These are phyloP conservation scores for Cynanchum wilfordii DNA, from an alignment of 257 asterid species.

Conservation along the genomic window DNA sequence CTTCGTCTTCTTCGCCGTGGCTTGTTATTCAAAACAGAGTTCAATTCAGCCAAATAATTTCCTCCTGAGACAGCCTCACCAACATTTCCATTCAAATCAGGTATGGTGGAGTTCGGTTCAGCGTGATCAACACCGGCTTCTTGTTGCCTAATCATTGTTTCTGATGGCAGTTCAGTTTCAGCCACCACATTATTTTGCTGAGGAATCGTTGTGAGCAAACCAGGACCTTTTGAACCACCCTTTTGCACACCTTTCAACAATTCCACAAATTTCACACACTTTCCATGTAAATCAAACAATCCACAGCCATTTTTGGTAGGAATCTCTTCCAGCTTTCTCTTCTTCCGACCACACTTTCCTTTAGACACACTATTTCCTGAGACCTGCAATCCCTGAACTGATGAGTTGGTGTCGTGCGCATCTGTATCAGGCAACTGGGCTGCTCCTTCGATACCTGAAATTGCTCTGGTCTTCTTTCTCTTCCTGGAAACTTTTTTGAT, in stretches of 20 bases:
- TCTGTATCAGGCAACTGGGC: conserved; percentile 43
- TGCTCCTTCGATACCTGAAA: conserved; percentile 17
- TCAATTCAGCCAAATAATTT: conserved; percentile 22
- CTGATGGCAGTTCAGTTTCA: conserved; percentile 19
- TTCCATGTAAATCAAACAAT: conserved; percentile 16
- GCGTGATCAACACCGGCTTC: conserved; percentile 11
- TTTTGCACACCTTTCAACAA: conserved; percentile 23
- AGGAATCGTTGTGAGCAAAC: conserved; percentile 17
- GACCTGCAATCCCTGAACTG: conserved; percentile 26
- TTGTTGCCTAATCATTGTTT: not conserved
- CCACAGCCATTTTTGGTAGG: conserved; percentile 3
- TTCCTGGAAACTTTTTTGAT: conserved; percentile 23
- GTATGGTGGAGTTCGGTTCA: conserved; percentile 35
- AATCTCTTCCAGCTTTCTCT: conserved; percentile 16
- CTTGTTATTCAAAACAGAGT: conserved; percentile 18
- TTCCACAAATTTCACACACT: conserved; percentile 22
- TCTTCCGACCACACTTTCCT: conserved; percentile 26
- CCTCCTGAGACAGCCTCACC: conserved; percentile 25
- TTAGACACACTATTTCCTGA: conserved; percentile 27
- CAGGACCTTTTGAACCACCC: conserved; percentile 18
- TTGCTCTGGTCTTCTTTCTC: conserved; percentile 24
- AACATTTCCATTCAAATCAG: conserved; percentile 60
- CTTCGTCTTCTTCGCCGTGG: conserved; percentile 30
- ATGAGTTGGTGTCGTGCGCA: conserved; percentile 23
- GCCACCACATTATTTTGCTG: conserved; percentile 15